Evolutionary conservation across 2,329 filamentous ascomycete genomes (phyloP), one percentile per base, ranked within the genome.

Genomic region (Sclerotinia glacialis): DNA sequence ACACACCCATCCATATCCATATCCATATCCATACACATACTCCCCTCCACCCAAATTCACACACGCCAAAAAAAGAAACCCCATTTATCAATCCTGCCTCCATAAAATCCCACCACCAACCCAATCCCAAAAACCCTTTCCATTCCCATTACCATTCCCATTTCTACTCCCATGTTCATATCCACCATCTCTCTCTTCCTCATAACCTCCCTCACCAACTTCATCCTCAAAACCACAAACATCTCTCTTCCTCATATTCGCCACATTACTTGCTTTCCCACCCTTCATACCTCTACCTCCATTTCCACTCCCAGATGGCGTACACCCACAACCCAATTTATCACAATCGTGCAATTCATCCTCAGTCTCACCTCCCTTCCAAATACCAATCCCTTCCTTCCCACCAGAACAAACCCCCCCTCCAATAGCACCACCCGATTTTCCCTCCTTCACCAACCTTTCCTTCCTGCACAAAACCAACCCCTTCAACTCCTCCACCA

Each of bases 241-340:
- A 60, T 60, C 56, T 4, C 56, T 37, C 56, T 16, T 16, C 14
- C 56, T 60, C 56, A 60, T 60, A 26, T 60, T 60, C 28, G 56
- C 56, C 28, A 60, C 42, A 37, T 47, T 60, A 18, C 56, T 18
- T 28, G 56, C 42, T 11, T n/a, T 54, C 11, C 50, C 18, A 12
- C 4, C 2, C 18, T n/a, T n/a, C 16, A 28, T 42, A 8, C n/a
- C 16, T 46, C 58, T 26, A 5, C 34, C 37, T 37, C 46, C 42
- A 14, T 46, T 21, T 60, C 59, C n/a, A 23, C 52, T 18, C 37
- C 37, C 37, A 40, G 37, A 40, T 11, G 28, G 50, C 7, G 3
- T 21, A 53, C 50, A 53, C 5, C 28, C 31, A 53, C 50, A 53
- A n/a, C 28, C 28, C 5, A 5, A 5, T n/a, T 34, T 34, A 53